A percentile compares a stretch with the other conserved stretches of the same genome.
These are phyloP conservation scores for Aureobasidium mangrovei DNA, from an alignment of 2,329 filamentous ascomycete species.

Conservation along the genomic window DNA sequence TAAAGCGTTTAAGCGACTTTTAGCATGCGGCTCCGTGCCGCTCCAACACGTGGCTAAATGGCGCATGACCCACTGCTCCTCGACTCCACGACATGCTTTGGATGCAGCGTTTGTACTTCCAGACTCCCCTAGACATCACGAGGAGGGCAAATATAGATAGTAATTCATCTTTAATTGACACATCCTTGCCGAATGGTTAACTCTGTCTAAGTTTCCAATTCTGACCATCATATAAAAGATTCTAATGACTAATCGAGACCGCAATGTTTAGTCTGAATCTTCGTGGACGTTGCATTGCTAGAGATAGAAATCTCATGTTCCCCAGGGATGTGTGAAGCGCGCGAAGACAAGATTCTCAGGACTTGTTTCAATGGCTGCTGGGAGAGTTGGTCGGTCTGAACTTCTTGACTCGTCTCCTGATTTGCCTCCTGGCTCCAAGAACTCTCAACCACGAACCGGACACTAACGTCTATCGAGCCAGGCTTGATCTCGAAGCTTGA, in stretches of 20 bases:
- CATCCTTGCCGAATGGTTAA: not conserved
- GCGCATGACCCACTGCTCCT: not conserved
- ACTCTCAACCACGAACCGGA: slow-evolving; percentile 1
- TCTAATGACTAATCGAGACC: not conserved
- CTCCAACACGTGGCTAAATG: not conserved
- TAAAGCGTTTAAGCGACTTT: not conserved
- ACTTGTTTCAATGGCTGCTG: not conserved
- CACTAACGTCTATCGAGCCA: not conserved
- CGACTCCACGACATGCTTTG: not conserved
- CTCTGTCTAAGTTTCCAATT: not conserved
- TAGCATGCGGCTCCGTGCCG: slow-evolving; percentile 1
- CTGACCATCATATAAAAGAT: not conserved
- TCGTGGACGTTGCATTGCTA: not conserved
- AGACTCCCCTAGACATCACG: not conserved
- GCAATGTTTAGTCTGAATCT: not conserved
- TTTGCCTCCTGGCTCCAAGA: not conserved
- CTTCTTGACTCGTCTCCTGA: not conserved
- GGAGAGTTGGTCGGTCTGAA: not conserved
- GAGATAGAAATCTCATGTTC: slow-evolving; percentile 4
- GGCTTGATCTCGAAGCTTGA: slow-evolving; percentile 4
- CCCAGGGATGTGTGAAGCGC: not conserved
- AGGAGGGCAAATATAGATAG: not conserved
- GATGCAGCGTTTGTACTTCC: not conserved
- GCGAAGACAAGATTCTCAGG: not conserved
- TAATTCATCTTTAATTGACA: not conserved